phyloP scores from a whole-genome alignment of 805 yeast species.

The Yamadazyma ubonensis region DNA sequence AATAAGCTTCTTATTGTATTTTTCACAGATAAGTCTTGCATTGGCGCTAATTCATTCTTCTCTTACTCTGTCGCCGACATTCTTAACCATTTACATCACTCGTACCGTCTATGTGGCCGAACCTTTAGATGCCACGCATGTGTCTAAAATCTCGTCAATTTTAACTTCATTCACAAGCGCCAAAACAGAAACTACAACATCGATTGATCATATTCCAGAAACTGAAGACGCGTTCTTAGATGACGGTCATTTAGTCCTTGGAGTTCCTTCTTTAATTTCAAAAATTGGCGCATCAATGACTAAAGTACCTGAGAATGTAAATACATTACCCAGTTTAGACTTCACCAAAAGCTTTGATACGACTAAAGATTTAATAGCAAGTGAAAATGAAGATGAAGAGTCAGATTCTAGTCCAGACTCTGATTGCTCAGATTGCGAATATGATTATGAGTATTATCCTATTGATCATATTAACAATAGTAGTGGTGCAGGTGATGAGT shows the following conservation, averaged over 20 bases:
- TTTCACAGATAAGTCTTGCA: not conserved
- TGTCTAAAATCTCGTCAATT: conserved; percentile 1
- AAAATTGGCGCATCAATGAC: not conserved
- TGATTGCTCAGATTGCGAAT: not conserved
- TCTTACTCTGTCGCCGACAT: not conserved
- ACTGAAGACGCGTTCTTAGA: conserved; percentile 1
- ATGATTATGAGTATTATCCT: not conserved
- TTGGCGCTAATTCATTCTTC: not conserved
- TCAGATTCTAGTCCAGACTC: not conserved
- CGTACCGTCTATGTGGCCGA: conserved; percentile 4
- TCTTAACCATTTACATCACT: conserved; percentile 1
- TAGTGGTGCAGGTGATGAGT: conserved; percentile 3
- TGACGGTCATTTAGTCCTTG: conserved; percentile 6
- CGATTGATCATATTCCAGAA: not conserved
- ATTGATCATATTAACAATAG: not conserved
- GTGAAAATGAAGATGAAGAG: not conserved
- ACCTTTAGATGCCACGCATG: not conserved
- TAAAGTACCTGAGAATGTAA: not conserved
- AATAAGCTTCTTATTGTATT: not conserved
- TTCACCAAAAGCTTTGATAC: too few species aligned
- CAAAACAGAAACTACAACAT: not conserved
- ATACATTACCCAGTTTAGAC: not conserved
- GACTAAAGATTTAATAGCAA: too few species aligned
- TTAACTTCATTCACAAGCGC: conserved; percentile 1
- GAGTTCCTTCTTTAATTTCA: not conserved